phyloP scores from a whole-genome alignment of 805 yeast species.

The Candida endomychidarum region DNA sequence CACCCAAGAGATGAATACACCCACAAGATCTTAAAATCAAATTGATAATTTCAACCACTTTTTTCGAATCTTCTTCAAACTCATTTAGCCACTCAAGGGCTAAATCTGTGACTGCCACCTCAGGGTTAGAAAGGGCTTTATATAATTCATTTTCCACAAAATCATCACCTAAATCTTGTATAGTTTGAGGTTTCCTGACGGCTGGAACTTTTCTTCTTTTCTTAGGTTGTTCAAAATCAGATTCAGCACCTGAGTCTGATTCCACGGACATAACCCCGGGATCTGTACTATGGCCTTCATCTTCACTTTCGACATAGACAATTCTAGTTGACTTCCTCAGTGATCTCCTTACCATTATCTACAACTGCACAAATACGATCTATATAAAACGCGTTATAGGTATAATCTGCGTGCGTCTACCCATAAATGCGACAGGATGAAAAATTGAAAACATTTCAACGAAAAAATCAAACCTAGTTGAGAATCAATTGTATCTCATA shows the following conservation, averaged over 20 bases:
- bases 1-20: slow-evolving; percentile 60
- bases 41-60: slow-evolving; percentile 66
- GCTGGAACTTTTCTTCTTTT: background rate
- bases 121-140: slow-evolving; percentile 30
- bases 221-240: slow-evolving; percentile 5
- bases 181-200: slow-evolving; percentile 6
- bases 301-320: slow-evolving; percentile 2
- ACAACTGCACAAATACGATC: background rate
- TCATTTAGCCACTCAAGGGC: slow-evolving; percentile 40
- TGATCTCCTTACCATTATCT: slow-evolving; percentile 4
- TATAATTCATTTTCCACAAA: slow-evolving; percentile 33
- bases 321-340: slow-evolving; percentile 2
- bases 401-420: background rate
- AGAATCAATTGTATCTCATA: background rate
- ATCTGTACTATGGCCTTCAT: too few relatives aligned
- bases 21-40: slow-evolving; percentile 72
- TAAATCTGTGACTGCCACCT: slow-evolving; percentile 31
- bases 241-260: slow-evolving; percentile 3
- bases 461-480: background rate
- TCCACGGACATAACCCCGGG: too few relatives aligned
- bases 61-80: slow-evolving; percentile 27
- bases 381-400: slow-evolving; percentile 1
- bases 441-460: slow-evolving; percentile 7
- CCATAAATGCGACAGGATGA: slow-evolving; percentile 1
- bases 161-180: slow-evolving; percentile 15